Base-by-base conservation (phyloP, 495 filamentous ascomycete species). In the Letharia columbiana region DNA sequence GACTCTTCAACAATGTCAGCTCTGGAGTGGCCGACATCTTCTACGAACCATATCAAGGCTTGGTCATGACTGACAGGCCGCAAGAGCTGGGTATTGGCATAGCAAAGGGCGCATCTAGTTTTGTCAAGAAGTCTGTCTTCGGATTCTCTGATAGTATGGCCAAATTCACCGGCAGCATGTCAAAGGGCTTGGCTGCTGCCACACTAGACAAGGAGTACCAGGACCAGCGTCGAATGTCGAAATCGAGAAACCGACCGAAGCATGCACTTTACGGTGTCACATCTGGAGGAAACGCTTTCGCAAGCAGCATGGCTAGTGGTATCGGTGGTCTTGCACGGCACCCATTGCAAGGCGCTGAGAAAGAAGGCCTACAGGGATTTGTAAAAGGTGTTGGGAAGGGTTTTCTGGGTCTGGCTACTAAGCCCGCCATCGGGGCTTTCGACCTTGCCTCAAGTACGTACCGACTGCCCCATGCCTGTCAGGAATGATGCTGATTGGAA, bases 141-240 rank as follows among this genome's bases (percentile, higher is more conserved):
- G 94, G 94, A 56, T 89, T 98, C 72, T 92, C 87, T 11, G 94
- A 98, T 74, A 95, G 91, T 71, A 89, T 98, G 77, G 92, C 92
- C 58, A 98, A 98, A 75, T 85, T 96, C 73, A 97, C 94, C 3
- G 94, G 94, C 61, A 93, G 90, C 77, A 92, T 98, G 77, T 93
- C 92, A 71, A 98, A 98, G 77, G 94, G 88, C 70, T 86, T 98
- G 59, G 89, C 95, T 17, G 92, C 91, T 42, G 95, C 95, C 0
- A 97, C 92, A 28, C 82, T 98, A 68, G 94, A 98, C 79, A 98
- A 98, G 75, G 93, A 98, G 73, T 98, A 96, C 78, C 94, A 98
- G 75, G 91, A 97, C 75, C 86, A 92, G 70, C 87, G 94, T 59
- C 90, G 94, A 54, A 98, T 97, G 82, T 91, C 92, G 3, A 87